These are phyloP conservation scores for Alternaria sp. DNA, from an alignment of 2,329 filamentous ascomycete genomes.

Conservation along the genomic window DNA sequence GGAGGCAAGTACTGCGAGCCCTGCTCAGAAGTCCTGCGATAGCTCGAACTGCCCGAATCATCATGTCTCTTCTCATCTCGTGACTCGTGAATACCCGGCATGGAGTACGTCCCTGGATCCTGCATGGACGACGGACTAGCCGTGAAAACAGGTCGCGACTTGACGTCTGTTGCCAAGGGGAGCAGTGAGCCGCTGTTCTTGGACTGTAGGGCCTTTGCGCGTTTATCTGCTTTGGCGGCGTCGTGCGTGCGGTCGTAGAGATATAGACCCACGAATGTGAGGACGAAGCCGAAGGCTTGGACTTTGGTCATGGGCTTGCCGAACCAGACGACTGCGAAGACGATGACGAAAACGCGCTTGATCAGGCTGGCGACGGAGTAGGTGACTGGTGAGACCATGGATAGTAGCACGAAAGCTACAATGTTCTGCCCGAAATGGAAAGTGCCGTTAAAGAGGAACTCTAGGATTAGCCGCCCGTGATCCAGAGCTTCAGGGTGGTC, in stretches of 20 bases:
- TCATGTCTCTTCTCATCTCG: conserved; percentile 65
- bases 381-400: conserved; percentile 92
- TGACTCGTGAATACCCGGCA: conserved; percentile 31
- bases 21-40: conserved; percentile 49
- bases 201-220: conserved; percentile 68
- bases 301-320: conserved; percentile 82
- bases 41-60: conserved; percentile 58
- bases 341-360: conserved; percentile 96
- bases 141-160: conserved; percentile 42
- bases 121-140: conserved; percentile 49
- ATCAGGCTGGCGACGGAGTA: conserved; percentile 96
- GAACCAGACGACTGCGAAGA: conserved; percentile 96
- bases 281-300: conserved; percentile 81
- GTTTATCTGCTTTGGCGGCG: conserved; percentile 84
- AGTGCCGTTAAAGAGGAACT: conserved; percentile 95
- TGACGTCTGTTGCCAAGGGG: conserved; percentile 61
- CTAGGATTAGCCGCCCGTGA: conserved; percentile 68
- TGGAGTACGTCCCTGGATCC: conserved; percentile 40
- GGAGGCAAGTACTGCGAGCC: conserved; percentile 69
- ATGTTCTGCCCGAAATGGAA: conserved; percentile 98
- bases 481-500: conserved; percentile 76
- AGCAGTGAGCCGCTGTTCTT: conserved; percentile 69
- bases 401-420: conserved; percentile 88
- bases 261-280: conserved; percentile 92
- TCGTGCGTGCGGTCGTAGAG: conserved; percentile 93